Conservation (phyloP, 495 filamentous ascomycete species). For the Neurospora intermedia region DNA sequence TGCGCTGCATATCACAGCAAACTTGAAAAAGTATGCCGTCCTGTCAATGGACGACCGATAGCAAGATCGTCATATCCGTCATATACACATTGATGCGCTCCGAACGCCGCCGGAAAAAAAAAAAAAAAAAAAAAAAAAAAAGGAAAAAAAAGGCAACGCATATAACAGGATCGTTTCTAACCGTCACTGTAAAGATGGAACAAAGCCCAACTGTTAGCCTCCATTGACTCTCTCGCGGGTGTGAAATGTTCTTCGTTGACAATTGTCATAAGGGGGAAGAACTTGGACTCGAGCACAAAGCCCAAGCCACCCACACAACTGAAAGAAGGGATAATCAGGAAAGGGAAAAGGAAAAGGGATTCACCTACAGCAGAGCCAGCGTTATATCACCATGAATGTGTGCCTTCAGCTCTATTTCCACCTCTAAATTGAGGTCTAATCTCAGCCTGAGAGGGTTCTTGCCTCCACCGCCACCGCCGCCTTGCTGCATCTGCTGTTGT, state of each 20-base stretch:
- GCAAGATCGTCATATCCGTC: not conserved
- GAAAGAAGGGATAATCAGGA: not conserved
- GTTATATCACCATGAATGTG: slow-evolving; percentile 89
- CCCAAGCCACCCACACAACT: not conserved
- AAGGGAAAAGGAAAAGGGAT: not conserved
- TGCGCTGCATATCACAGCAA: not conserved
- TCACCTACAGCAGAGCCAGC: slow-evolving; percentile 66
- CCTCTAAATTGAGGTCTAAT: slow-evolving; percentile 77
- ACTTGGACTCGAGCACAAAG: no score
- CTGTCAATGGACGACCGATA: not conserved
- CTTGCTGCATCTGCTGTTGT: slow-evolving; percentile 9
- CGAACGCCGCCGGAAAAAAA: not conserved
- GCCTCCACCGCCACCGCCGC: slow-evolving; percentile 35
- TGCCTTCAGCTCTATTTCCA: slow-evolving; percentile 83
- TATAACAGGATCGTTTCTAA: not conserved
- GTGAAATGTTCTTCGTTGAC: no score
- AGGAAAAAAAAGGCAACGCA: not conserved
- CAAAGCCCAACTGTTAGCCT: not conserved
- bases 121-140: not conserved
- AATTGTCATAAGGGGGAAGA: no score
- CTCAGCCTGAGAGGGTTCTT: slow-evolving; percentile 68
- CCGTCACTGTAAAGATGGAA: not conserved
- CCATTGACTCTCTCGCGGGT: not conserved
- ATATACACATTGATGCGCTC: not conserved
- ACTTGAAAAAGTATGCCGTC: not conserved